Evolutionary conservation across 148 eudicot species (phyloP), one percentile per base, ranked within the genome.

Genomic region (Salicornia ramosissima): DNA sequence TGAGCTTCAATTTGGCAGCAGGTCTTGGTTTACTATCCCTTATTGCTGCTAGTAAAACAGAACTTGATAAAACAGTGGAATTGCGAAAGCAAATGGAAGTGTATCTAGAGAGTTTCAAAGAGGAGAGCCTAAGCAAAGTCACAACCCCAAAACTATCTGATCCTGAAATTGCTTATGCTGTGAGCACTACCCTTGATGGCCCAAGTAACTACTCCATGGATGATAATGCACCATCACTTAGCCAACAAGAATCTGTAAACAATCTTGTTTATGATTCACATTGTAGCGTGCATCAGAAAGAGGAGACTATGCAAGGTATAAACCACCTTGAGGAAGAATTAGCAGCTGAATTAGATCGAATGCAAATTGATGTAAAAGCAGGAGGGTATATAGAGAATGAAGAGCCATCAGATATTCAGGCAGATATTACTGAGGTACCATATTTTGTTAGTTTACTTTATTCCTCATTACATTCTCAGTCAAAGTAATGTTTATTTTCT

Each of bases 1-100:
- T 73, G 65, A 69, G 74, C 40, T 79, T 85, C 81, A 89, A 85
- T 60, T 19, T 89, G 67, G 88, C 85, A 55, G 77, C 83, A 25
- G 96, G 91, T 21, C 75, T 85, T 52, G 89, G 91, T 52, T 71
- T 89, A 49, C 58, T 87, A 69, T 83, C 83, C 54, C 85, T 87
- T n/a, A 47, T 89, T 25, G 79, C 82, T 19, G 77, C 77, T 22
- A 82, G 81, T 74, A 85, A 83, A 83, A 83, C 78, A 64, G 89
- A 89, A 64, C 86, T 86, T 19, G 78, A 76, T 47, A 78, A 82
- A 64, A 80, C 88, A 61, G 64, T 76, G 11, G 83, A 84, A 71
- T 51, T 86, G 63, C 82, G 81, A 57, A 78, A 69, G 67, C 79
- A 83, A 63, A 80, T 87, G 81, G 91, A 89, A 71, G 42, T 39